Evolutionary conservation across 805 yeast genomes (phyloP), one percentile per base, ranked within the genome.

Genomic region (Saturnispora ahearnii): DNA sequence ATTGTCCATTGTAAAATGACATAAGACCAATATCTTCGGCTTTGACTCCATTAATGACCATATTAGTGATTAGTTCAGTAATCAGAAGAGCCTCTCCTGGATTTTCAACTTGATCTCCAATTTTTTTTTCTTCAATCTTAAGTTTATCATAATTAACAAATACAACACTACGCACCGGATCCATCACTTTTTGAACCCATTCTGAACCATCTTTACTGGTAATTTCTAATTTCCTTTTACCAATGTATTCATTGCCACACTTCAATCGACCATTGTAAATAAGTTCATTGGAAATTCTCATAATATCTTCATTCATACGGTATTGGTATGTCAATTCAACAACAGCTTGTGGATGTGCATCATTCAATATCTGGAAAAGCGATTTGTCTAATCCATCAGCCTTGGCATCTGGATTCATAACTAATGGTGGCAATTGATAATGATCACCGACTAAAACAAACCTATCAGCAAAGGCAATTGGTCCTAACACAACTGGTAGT

Each of bases 381-480:
- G 96, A 88, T 36, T 73, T 74, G 34, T 85, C 85, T 9, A 93
- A 67, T 0, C 89, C 90, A 0, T 76, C 79, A 11, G 57, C 57
- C 48, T 73, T 73, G 0, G 97, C 96, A 18, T 74, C 76, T 0
- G 81, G 76, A 57, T 79, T 79, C 26, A 77, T 73, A 1, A 93
- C 89, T 46, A 93, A 70, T 0, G 99, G 99, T 3, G 97, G 95
- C 26, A 93, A 70, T 64, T 93, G 99, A 55, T 77, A 79, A 63
- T 93, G 98, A 62, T 93, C 99, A 9, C 99, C 99, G n/a, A 93
- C 97, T 53, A 93, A 73, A 1, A 93, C 75, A 62, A 91, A 93
- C 63, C 77, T 85, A 42, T 84, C 82, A 32, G 89, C 82, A 55
- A 76, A 78, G 31, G 89, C 66, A 44, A 93, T 64, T 0, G 99